Evolutionary conservation across 2,329 filamentous ascomycete species (phyloP).

Genomic region (Aspergillus sp.): DNA sequence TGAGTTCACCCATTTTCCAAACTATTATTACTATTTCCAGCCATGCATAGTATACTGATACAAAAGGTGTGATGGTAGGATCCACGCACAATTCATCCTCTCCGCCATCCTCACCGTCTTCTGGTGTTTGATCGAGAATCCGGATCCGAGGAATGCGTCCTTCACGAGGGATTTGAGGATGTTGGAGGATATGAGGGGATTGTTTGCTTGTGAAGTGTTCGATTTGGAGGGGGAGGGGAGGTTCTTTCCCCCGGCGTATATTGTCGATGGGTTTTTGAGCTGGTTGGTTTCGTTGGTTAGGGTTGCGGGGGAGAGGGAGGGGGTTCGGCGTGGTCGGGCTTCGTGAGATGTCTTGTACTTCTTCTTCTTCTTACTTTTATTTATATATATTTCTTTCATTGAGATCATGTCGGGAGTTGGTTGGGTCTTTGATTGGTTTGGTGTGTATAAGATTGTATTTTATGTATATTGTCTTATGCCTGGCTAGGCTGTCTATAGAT

Average conservation of each 20-base stretch:
- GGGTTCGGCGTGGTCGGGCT: not conserved
- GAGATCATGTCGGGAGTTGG: too few relatives aligned
- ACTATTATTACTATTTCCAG: not conserved
- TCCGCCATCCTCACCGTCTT: slow-evolving; percentile 7
- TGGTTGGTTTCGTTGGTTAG: not conserved
- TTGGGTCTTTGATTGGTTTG: too few relatives aligned
- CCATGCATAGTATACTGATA: not conserved
- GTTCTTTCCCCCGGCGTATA: not conserved
- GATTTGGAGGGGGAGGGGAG: too few relatives aligned
- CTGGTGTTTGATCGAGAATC: not conserved
- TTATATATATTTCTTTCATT: too few relatives aligned
- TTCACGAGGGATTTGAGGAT: not conserved
- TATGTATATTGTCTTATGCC: too few relatives aligned
- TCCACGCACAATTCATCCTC: slow-evolving; percentile 9
- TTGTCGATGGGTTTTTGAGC: not conserved
- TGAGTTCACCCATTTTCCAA: not conserved
- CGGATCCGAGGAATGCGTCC: not conserved
- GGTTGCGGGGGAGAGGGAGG: not conserved
- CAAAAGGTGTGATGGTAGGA: not conserved
- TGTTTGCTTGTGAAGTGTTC: not conserved
- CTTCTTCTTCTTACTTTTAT: too few relatives aligned
- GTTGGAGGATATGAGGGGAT: slow-evolving; percentile 1
- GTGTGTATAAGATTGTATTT: too few relatives aligned
- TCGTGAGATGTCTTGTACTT: too few relatives aligned
- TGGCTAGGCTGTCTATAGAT: too few relatives aligned